Conservation (phyloP, 1,139 yeast genomes). For the Magnusiomyces starmeri region DNA sequence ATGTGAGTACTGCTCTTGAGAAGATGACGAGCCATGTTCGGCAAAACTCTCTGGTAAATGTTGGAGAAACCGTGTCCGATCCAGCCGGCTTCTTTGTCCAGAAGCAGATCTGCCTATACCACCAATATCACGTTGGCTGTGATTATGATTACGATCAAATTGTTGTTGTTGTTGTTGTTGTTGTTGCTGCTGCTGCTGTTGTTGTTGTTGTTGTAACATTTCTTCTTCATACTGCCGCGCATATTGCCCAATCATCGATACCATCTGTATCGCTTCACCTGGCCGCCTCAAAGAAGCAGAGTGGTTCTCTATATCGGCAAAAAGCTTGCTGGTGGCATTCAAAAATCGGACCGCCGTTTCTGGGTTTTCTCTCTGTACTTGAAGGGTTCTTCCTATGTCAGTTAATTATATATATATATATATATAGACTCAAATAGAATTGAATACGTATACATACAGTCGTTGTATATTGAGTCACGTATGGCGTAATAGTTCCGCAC, state of each 20-base stretch:
- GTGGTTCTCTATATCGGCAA: conserved; percentile 4
- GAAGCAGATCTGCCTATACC: too few species aligned
- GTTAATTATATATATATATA: neutral
- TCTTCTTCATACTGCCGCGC: too few species aligned
- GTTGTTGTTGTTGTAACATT: neutral
- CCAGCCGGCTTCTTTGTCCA: neutral
- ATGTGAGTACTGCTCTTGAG: neutral
- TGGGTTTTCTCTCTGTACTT: conserved; percentile 15
- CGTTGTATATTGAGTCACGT: neutral
- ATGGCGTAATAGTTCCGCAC: neutral
- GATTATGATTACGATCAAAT: too few species aligned
- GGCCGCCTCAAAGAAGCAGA: conserved; percentile 9
- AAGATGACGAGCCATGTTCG: neutral
- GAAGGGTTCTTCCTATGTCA: neutral
- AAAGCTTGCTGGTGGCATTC: conserved; percentile 11
- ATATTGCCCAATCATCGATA: too few species aligned
- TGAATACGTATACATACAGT: neutral
- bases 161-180: neutral
- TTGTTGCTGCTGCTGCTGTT: conserved; percentile 4
- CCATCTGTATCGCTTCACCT: conserved; percentile 13
- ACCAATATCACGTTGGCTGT: too few species aligned
- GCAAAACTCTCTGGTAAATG: neutral
- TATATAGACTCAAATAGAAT: neutral
- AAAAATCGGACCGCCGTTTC: conserved; percentile 14
- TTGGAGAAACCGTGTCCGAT: neutral